Evolutionary conservation across 305 asterid genomes (phyloP).

Genomic region (Fraxinus angustifolia): DNA sequence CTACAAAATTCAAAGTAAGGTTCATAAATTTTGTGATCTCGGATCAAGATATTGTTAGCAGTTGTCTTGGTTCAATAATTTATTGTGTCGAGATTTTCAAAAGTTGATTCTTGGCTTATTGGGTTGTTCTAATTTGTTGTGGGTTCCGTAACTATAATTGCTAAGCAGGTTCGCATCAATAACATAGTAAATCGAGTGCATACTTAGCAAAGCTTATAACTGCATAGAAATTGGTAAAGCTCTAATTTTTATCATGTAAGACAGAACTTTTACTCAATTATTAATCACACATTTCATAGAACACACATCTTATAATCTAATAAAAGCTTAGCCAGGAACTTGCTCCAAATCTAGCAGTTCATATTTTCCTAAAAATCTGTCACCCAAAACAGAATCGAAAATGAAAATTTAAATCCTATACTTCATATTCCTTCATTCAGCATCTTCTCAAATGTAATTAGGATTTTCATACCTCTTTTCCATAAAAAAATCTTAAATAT

Average conservation of each 20-base stretch:
- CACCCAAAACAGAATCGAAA: not conserved
- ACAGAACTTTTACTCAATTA: not conserved
- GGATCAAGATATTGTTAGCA: no score
- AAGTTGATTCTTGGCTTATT: no score
- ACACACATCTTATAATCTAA: not conserved
- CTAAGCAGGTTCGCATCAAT: no score
- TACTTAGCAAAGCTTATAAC: not conserved
- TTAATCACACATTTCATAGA: not conserved
- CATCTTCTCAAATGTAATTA: not conserved
- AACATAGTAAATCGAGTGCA: not conserved
- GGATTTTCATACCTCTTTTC: not conserved
- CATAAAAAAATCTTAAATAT: not conserved
- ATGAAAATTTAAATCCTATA: not conserved
- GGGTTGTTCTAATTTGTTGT: no score
- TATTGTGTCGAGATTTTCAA: no score
- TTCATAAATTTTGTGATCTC: no score
- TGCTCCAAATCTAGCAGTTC: not conserved
- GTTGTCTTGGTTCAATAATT: no score
- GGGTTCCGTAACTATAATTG: no score
- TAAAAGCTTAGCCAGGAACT: not conserved
- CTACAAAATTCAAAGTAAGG: no score
- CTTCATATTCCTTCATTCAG: not conserved
- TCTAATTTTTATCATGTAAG: not conserved
- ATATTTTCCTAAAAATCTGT: not conserved
- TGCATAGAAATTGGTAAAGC: not conserved